Percentiles rank a stretch among this genome's conserved stretches.
Evolutionary conservation across 2,329 filamentous ascomycete species (phyloP).

Genomic region (Aspergillus clavatus): DNA sequence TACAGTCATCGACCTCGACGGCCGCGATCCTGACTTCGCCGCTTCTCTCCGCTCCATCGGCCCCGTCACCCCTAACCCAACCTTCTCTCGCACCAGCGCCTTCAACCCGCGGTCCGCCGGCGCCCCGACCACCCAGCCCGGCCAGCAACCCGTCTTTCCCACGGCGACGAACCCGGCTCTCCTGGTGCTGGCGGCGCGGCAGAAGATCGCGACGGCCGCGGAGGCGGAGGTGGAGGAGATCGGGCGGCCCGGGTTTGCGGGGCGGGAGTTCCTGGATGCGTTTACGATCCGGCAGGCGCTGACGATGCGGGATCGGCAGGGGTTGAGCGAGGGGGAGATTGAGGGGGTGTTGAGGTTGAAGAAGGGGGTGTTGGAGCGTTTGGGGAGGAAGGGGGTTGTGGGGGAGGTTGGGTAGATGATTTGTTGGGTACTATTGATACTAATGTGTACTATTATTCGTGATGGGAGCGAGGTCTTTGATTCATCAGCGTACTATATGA

Average conservation of each 20-base stretch:
- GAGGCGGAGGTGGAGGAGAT: slow-evolving; percentile 52
- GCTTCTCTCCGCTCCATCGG: slow-evolving; percentile 68
- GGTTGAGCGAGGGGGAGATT: slow-evolving; percentile 34
- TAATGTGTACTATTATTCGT: neutral
- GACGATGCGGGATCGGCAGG: slow-evolving; percentile 44
- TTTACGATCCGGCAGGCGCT: slow-evolving; percentile 47
- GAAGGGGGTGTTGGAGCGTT: slow-evolving; percentile 38
- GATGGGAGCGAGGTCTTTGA: neutral
- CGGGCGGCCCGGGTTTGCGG: slow-evolving; percentile 35
- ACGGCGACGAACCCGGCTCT: slow-evolving; percentile 50
- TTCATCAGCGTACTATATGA: neutral
- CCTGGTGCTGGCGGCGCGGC: slow-evolving; percentile 48
- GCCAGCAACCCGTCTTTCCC: slow-evolving; percentile 35
- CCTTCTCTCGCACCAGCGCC: slow-evolving; percentile 52
- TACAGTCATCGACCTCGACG: slow-evolving; percentile 56
- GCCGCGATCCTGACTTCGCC: slow-evolving; percentile 63
- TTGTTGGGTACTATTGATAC: too few relatives aligned
- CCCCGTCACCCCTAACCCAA: slow-evolving; percentile 54
- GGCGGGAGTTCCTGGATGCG: slow-evolving; percentile 47
- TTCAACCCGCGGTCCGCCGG: slow-evolving; percentile 29
- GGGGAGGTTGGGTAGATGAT: slow-evolving; percentile 12
- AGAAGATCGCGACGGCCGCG: slow-evolving; percentile 48
- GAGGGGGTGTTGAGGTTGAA: slow-evolving; percentile 44
- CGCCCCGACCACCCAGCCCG: slow-evolving; percentile 20
- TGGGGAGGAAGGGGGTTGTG: slow-evolving; percentile 36